These are phyloP conservation scores for Amauroascus verrucosus DNA, from an alignment of 2,329 filamentous ascomycete species.

Conservation along the genomic window DNA sequence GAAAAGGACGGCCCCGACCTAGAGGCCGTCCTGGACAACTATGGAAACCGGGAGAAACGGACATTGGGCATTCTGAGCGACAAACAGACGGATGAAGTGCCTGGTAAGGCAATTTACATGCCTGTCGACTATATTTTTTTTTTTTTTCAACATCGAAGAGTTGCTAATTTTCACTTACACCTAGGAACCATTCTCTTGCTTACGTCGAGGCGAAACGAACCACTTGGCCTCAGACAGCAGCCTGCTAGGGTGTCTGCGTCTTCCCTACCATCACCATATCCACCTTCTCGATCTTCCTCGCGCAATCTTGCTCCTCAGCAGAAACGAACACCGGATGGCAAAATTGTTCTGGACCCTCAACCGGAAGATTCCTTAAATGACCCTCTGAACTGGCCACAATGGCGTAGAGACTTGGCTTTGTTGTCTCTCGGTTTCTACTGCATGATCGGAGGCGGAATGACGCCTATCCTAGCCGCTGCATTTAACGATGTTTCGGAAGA, in stretches of 20 bases:
- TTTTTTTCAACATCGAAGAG: too few species aligned
- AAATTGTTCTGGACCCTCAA: conserved; percentile 81
- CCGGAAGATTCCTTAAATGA: conserved; percentile 86
- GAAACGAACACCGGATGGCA: conserved; percentile 72
- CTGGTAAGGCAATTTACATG: conserved; percentile 48
- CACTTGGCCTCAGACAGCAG: conserved; percentile 52
- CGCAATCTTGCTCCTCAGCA: conserved; percentile 32
- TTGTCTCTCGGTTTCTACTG: conserved; percentile 83
- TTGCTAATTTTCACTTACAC: too few species aligned
- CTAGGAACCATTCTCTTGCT: conserved; percentile 52
- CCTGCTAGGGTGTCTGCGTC: conserved; percentile 50
- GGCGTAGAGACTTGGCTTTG: conserved; percentile 69
- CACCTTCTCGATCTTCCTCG: conserved; percentile 33
- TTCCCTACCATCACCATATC: conserved; percentile 40
- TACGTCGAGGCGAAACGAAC: conserved; percentile 52
- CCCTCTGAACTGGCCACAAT: conserved; percentile 79
- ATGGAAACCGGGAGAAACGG: conserved; percentile 34
- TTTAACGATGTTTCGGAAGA: conserved; percentile 67
- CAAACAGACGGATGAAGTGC: conserved; percentile 70
- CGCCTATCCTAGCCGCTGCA: conserved; percentile 77
- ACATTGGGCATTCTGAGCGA: conserved; percentile 76
- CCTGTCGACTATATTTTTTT: neutral
- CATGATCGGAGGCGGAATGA: conserved; percentile 87
- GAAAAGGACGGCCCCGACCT: conserved; percentile 9
- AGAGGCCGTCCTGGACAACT: neutral